Evolutionary conservation across 768 basidiomycete species (phyloP).

Genomic region (Lactifluus echinatus): DNA sequence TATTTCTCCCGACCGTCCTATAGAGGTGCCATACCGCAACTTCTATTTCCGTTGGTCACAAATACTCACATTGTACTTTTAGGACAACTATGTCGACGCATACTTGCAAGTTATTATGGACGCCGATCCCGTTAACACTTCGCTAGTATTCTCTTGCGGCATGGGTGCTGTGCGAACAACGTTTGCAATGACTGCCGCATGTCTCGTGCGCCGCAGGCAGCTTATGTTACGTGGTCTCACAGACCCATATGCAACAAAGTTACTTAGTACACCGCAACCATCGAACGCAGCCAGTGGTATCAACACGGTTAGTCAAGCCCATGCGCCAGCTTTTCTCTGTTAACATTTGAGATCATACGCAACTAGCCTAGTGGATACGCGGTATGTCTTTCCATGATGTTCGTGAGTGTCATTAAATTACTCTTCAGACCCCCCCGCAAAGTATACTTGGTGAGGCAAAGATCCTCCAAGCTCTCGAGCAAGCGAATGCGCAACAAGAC

Average conservation of each 20-base stretch:
- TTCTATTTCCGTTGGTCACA: not conserved
- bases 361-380: slow-evolving; percentile 22
- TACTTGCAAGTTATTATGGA: slow-evolving; percentile 76
- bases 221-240: slow-evolving; percentile 49
- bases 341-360: not conserved
- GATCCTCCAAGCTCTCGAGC: slow-evolving; percentile 57
- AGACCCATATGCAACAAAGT: slow-evolving; percentile 65
- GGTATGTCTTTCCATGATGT: not conserved
- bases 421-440: slow-evolving; percentile 10
- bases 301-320: slow-evolving; percentile 37
- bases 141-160: slow-evolving; percentile 91
- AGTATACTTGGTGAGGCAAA: slow-evolving; percentile 45
- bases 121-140: slow-evolving; percentile 71
- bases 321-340: not conserved
- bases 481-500: slow-evolving; percentile 74
- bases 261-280: slow-evolving; percentile 15
- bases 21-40: slow-evolving; percentile 49
- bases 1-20: slow-evolving; percentile 86
- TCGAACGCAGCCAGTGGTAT: slow-evolving; percentile 31
- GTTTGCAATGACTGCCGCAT: slow-evolving; percentile 94
- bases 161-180: slow-evolving; percentile 96
- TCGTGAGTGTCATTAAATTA: not conserved
- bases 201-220: slow-evolving; percentile 71
- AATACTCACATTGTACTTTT: not conserved
- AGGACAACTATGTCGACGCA: slow-evolving; percentile 94